Evolutionary conservation across 805 yeast species (phyloP).

Genomic region (Komagataella phaffii): DNA sequence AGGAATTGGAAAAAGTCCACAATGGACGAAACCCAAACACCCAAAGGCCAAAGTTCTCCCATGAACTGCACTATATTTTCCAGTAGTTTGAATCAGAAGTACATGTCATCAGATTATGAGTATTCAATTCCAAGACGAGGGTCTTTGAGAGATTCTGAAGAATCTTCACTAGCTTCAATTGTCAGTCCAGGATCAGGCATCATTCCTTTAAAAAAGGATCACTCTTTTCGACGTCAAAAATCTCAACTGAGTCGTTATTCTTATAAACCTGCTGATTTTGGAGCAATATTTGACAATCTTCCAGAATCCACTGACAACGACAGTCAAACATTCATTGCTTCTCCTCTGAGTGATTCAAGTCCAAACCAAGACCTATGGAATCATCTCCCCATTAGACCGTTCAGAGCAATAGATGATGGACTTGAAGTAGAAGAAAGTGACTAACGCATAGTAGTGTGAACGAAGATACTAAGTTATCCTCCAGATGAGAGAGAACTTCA

Average conservation of each 20-base stretch:
- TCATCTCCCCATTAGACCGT: neutral
- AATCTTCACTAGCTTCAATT: neutral
- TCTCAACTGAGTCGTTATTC: neutral
- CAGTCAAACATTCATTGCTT: neutral
- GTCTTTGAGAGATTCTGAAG: neutral
- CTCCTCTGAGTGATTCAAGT: neutral
- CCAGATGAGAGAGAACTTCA: neutral
- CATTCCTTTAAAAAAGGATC: neutral
- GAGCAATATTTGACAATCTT: neutral
- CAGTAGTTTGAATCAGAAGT: neutral
- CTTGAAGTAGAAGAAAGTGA: neutral
- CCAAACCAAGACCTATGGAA: neutral
- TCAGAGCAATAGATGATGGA: neutral
- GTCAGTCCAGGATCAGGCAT: neutral
- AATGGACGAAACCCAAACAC: neutral
- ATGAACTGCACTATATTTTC: neutral
- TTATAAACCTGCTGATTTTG: neutral
- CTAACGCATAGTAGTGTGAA: neutral
- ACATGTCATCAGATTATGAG: neutral
- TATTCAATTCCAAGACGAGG: neutral
- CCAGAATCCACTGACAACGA: neutral
- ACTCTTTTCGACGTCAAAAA: neutral
- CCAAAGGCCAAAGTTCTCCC: neutral
- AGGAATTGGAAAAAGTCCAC: neutral
- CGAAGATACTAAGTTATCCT: neutral